A percentile compares a stretch with the other conserved stretches of the same genome.
phyloP scores from a whole-genome alignment of 768 basidiomycete genomes.

The Hortiboletus campestris region DNA sequence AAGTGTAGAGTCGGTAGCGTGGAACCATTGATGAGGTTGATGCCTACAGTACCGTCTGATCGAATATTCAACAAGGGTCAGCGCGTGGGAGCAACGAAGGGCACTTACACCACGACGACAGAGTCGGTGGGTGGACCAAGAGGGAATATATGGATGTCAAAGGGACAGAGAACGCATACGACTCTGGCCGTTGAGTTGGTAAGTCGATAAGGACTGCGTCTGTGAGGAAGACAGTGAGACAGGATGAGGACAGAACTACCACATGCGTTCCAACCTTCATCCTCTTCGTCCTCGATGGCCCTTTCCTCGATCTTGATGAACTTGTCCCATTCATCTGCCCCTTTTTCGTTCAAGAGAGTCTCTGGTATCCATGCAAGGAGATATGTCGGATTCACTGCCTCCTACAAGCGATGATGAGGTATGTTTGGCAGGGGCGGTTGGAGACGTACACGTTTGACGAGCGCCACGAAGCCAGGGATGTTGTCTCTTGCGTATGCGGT shows the following conservation, averaged over 20 bases:
- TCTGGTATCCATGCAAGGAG: conserved; percentile 95
- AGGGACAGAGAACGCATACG: conserved; percentile 95
- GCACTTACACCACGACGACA: conserved; percentile 78
- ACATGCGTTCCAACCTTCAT: conserved; percentile 53
- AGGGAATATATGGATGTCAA: conserved; percentile 87
- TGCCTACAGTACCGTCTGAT: conserved; percentile 80
- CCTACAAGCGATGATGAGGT: conserved; percentile 41
- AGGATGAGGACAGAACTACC: neutral
- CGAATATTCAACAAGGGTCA: neutral
- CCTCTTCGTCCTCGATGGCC: conserved; percentile 55
- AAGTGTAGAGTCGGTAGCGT: conserved; percentile 91
- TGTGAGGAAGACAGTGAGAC: conserved; percentile 29
- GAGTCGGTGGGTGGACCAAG: conserved; percentile 77
- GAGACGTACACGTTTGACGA: conserved; percentile 79
- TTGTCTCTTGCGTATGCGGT: conserved; percentile 91
- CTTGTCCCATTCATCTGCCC: conserved; percentile 84
- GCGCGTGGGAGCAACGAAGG: neutral
- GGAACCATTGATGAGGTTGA: conserved; percentile 84
- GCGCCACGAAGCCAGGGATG: conserved; percentile 87
- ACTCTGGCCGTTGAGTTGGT: conserved; percentile 79
- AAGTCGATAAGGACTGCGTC: conserved; percentile 85
- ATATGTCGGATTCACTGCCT: conserved; percentile 71
- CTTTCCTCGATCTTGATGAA: conserved; percentile 83
- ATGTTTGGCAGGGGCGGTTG: conserved; percentile 3
- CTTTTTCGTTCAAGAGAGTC: conserved; percentile 75